These are phyloP conservation scores for Mangifera indica DNA, from an alignment of 345 rosid species.

Conservation along the genomic window DNA sequence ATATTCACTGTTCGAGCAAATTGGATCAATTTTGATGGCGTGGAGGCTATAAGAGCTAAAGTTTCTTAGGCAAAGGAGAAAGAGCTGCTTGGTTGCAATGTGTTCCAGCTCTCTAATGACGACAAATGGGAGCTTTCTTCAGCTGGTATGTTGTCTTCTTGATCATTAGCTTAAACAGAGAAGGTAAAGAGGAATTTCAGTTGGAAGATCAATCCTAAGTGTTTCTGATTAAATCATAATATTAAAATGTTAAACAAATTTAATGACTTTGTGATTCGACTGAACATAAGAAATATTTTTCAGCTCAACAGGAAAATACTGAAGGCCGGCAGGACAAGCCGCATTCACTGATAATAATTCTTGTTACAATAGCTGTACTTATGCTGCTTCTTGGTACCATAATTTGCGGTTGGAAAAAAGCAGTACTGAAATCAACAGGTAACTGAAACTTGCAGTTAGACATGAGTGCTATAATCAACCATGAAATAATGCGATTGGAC, in stretches of 20 bases:
- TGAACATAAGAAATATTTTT: not conserved
- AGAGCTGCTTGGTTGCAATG: conserved; percentile 28
- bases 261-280: not conserved
- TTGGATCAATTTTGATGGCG: conserved; percentile 20
- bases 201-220: no score
- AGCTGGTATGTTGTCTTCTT: conserved; percentile 22
- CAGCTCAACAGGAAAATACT: not conserved
- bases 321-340: not conserved
- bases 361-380: not conserved
- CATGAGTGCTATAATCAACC: not conserved
- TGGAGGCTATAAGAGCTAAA: conserved; percentile 9
- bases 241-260: no score
- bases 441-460: not conserved
- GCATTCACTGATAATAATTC: not conserved
- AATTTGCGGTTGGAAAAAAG: not conserved
- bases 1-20: conserved; percentile 9
- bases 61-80: conserved; percentile 31
- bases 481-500: not conserved
- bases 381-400: not conserved
- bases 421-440: not conserved
- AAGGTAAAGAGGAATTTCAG: no score
- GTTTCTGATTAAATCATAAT: no score
- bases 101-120: conserved; percentile 10
- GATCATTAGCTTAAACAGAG: no score
- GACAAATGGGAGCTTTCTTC: conserved; percentile 37